A percentile compares a stretch with the other conserved stretches of the same genome.
Evolutionary conservation across 495 filamentous ascomycete genomes (phyloP).

Genomic region (Penicillium egyptiacum): DNA sequence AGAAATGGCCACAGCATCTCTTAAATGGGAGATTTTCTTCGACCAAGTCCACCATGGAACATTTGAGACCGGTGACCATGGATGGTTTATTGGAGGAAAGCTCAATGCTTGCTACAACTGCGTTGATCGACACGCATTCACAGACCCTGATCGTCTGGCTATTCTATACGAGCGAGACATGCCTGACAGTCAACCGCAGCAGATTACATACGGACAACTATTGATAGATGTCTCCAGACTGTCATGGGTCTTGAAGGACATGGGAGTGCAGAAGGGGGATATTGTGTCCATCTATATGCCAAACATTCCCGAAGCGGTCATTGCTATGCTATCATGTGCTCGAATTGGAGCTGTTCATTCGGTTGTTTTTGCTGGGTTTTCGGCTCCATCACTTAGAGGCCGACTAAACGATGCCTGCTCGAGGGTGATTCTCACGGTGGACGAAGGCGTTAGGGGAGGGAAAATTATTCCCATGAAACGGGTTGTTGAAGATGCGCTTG

Average conservation of each 20-base stretch:
- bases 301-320: constrained; percentile 76
- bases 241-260: constrained; percentile 67
- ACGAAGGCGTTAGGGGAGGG: constrained; percentile 52
- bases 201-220: constrained; percentile 64
- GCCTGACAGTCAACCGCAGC: constrained; percentile 56
- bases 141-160: constrained; percentile 60
- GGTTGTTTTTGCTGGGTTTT: constrained; percentile 90
- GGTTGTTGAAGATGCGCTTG: constrained; percentile 9
- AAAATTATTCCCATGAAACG: constrained; percentile 64
- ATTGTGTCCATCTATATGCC: constrained; percentile 85
- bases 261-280: constrained; percentile 77
- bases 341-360: constrained; percentile 78
- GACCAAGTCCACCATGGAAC: background rate
- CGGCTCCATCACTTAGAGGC: constrained; percentile 57
- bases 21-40: background rate
- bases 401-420: constrained; percentile 71
- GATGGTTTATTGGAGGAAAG: constrained; percentile 76
- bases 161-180: constrained; percentile 77
- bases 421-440: constrained; percentile 65
- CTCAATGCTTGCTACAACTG: constrained; percentile 81
- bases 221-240: constrained; percentile 67
- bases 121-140: constrained; percentile 72
- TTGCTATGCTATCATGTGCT: constrained; percentile 69
- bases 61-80: constrained; percentile 50
- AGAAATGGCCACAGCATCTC: background rate